These are phyloP conservation scores for Neofusicoccum laricinum DNA, from an alignment of 2,329 filamentous ascomycete species.

Conservation along the genomic window DNA sequence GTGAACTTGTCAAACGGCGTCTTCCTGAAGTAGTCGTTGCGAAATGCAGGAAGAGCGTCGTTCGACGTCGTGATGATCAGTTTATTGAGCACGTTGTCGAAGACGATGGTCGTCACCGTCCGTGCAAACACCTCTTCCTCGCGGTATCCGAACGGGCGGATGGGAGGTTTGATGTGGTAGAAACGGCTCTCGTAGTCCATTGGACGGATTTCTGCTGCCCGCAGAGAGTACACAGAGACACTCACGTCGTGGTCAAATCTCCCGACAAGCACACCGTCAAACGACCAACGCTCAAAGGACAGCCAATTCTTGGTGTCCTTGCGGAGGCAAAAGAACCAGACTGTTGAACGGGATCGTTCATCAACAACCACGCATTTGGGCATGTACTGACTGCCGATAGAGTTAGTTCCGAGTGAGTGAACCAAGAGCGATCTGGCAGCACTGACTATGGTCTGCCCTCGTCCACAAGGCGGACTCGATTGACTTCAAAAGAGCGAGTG, in stretches of 20 bases:
- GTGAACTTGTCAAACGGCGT: slow-evolving; percentile 7
- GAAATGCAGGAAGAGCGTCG: not conserved
- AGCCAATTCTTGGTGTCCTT: slow-evolving; percentile 3
- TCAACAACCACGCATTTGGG: slow-evolving; percentile 8
- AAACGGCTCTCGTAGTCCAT: slow-evolving; percentile 9
- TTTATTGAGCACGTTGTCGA: slow-evolving; percentile 2
- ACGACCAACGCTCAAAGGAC: slow-evolving; percentile 6
- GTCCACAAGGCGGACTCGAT: slow-evolving; percentile 7
- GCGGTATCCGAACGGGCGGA: slow-evolving; percentile 5
- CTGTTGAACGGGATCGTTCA: not conserved
- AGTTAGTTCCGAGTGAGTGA: not conserved
- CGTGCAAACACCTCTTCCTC: not conserved
- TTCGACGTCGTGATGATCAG: not conserved
- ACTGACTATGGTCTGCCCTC: slow-evolving; percentile 10
- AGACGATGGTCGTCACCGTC: slow-evolving; percentile 3
- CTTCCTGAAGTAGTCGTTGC: slow-evolving; percentile 1
- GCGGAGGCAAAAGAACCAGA: slow-evolving; percentile 9
- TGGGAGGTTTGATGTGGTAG: slow-evolving; percentile 1
- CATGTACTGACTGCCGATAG: not conserved
- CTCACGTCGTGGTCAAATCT: not conserved
- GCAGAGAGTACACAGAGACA: not conserved
- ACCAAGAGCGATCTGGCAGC: not conserved
- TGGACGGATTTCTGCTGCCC: not conserved
- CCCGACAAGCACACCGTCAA: not conserved
- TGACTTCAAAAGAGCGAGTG: slow-evolving; percentile 7